A percentile compares a stretch with the other conserved stretches of the same genome.
Evolutionary conservation across 208 protist genomes (phyloP).

Genomic region (Kentomonas sorsogonicus): DNA sequence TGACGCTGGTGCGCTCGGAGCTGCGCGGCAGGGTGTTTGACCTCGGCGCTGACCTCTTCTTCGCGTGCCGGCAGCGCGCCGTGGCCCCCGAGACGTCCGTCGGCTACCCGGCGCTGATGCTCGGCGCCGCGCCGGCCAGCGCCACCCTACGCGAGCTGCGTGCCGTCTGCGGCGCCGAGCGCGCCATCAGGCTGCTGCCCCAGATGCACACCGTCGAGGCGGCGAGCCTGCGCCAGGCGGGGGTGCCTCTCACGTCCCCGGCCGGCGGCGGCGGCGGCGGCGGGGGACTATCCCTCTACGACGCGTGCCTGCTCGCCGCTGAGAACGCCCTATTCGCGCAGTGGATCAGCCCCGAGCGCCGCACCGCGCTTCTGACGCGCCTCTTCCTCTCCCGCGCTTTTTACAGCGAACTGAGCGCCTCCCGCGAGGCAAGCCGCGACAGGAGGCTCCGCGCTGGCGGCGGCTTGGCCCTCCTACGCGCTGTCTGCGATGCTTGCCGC

Average conservation of each 20-base stretch:
- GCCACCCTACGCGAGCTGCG: slow-evolving; percentile 25
- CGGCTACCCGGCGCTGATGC: slow-evolving; percentile 31
- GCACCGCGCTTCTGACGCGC: slow-evolving; percentile 15
- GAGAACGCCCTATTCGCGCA: not conserved
- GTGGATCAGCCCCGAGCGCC: not conserved
- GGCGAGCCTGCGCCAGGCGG: slow-evolving; percentile 19
- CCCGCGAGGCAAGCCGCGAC: no score
- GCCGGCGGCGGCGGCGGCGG: not conserved
- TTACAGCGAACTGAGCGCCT: no score
- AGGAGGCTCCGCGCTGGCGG: no score
- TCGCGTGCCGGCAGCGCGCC: slow-evolving; percentile 30
- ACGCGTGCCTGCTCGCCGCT: not conserved
- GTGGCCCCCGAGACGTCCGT: slow-evolving; percentile 7
- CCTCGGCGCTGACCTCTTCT: slow-evolving; percentile 77
- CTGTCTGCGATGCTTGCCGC: no score
- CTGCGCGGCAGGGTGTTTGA: slow-evolving; percentile 29
- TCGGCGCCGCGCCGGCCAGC: slow-evolving; percentile 31
- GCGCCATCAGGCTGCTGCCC: slow-evolving; percentile 26
- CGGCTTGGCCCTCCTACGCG: no score
- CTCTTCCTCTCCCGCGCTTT: slow-evolving; percentile 13
- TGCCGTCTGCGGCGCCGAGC: slow-evolving; percentile 20
- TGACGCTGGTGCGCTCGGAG: slow-evolving; percentile 28
- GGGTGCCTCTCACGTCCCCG: slow-evolving; percentile 13
- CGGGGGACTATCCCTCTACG: not conserved
- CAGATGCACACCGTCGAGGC: slow-evolving; percentile 33